Evolutionary conservation across 2,329 filamentous ascomycete genomes (phyloP).

Genomic region (Aspergillus versicolor): DNA sequence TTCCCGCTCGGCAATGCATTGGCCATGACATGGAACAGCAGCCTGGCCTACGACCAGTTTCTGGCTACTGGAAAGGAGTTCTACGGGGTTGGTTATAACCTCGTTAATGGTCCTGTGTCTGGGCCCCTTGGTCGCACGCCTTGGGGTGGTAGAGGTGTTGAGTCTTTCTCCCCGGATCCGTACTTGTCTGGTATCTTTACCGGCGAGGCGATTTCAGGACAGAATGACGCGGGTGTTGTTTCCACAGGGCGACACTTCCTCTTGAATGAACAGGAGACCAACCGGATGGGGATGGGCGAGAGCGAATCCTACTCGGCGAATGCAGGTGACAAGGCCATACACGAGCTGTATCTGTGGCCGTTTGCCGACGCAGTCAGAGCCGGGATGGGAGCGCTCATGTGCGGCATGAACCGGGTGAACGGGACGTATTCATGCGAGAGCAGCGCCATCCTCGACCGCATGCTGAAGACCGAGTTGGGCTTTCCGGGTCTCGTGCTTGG

Average conservation of each 20-base stretch:
- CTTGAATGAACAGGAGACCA: constrained; percentile 58
- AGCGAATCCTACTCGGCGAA: constrained; percentile 49
- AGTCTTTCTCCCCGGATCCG: constrained; percentile 43
- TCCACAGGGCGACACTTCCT: constrained; percentile 47
- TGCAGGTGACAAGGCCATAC: constrained; percentile 64
- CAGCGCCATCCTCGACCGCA: constrained; percentile 70
- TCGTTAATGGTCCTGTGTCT: constrained; percentile 30
- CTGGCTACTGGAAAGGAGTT: background rate
- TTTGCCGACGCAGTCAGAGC: constrained; percentile 62
- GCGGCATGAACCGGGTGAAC: constrained; percentile 61
- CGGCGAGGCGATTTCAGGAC: constrained; percentile 24
- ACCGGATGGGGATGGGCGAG: constrained; percentile 33
- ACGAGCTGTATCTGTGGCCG: constrained; percentile 67
- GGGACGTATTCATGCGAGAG: constrained; percentile 80
- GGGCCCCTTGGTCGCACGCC: constrained; percentile 44
- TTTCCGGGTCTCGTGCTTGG: constrained; percentile 50
- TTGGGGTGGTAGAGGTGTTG: constrained; percentile 42
- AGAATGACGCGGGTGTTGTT: background rate
- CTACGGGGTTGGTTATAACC: background rate
- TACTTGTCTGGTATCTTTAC: constrained; percentile 41
- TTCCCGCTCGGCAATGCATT: background rate
- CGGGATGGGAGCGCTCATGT: constrained; percentile 39
- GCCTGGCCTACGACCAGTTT: background rate
- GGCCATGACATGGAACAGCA: background rate
- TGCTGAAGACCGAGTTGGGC: constrained; percentile 75